These are phyloP conservation scores for Aspergillus sclerotialis DNA, from an alignment of 2,329 filamentous ascomycete genomes.

Conservation along the genomic window DNA sequence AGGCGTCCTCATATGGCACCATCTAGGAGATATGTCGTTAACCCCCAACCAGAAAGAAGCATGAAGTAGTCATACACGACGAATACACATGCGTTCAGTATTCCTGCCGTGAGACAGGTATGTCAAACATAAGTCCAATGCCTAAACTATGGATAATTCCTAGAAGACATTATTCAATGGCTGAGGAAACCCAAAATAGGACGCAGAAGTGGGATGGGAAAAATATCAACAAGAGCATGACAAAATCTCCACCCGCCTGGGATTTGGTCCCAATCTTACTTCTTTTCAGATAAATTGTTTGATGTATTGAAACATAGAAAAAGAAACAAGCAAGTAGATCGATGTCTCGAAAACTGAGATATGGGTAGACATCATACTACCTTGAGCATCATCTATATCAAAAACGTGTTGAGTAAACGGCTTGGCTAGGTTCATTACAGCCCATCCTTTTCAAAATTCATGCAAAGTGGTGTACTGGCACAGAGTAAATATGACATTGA, in stretches of 20 bases:
- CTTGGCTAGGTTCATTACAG: constrained; percentile 1
- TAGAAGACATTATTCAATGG: no score
- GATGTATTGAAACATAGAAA: neutral
- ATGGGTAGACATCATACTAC: neutral
- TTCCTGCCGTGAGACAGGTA: no score
- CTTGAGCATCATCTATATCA: constrained; percentile 1
- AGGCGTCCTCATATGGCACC: no score
- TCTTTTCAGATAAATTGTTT: neutral
- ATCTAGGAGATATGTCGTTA: no score
- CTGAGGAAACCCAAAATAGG: no score
- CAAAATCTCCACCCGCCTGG: no score
- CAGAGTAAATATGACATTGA: constrained; percentile 3
- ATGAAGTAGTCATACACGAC: no score
- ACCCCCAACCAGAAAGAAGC: no score
- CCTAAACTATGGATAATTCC: no score
- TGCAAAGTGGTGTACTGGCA: constrained; percentile 5
- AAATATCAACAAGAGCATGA: neutral
- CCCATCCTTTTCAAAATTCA: constrained; percentile 8
- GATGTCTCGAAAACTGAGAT: neutral
- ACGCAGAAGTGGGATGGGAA: no score
- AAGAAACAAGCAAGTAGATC: neutral
- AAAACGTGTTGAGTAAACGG: constrained; percentile 2
- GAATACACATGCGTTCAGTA: no score
- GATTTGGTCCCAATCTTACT: neutral
- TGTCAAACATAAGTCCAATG: no score